Conservation (phyloP, 179 eudicot genomes). For the Silene vulgaris region DNA sequence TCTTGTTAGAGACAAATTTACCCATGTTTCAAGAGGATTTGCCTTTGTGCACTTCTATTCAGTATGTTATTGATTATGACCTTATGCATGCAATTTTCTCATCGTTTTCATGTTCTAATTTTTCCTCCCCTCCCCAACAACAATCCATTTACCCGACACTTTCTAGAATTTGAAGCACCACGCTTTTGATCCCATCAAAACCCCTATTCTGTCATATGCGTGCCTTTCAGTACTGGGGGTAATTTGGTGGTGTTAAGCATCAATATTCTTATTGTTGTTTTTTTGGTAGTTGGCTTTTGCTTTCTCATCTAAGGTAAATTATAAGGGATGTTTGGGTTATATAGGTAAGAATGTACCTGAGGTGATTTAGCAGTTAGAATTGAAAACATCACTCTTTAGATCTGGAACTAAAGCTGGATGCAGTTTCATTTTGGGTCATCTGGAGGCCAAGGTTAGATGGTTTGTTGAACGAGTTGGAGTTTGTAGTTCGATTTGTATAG, state of each 20-base stretch:
- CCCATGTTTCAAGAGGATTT: constrained; percentile 97
- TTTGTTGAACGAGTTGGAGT: too few relatives aligned
- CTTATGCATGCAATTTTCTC: neutral
- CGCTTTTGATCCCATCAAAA: neutral
- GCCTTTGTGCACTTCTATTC: constrained; percentile 89
- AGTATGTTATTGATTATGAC: constrained; percentile 37
- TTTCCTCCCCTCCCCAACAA: neutral
- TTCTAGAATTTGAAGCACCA: neutral
- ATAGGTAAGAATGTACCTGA: neutral
- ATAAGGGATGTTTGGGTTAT: neutral
- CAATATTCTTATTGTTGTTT: neutral
- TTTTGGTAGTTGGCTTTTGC: neutral
- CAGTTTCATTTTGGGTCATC: neutral
- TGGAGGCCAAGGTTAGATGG: too few relatives aligned
- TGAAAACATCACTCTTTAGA: neutral
- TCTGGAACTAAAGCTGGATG: neutral
- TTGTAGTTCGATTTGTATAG: too few relatives aligned
- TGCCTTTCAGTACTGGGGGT: neutral
- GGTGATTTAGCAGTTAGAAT: neutral
- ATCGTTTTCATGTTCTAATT: neutral
- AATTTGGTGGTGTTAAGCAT: neutral
- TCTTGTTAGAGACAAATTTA: constrained; percentile 93
- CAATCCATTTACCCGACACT: neutral
- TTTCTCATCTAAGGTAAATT: neutral
- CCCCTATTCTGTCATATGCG: neutral